Evolutionary conservation across 768 basidiomycete species (phyloP).

Genomic region (Trametes coccinea): DNA sequence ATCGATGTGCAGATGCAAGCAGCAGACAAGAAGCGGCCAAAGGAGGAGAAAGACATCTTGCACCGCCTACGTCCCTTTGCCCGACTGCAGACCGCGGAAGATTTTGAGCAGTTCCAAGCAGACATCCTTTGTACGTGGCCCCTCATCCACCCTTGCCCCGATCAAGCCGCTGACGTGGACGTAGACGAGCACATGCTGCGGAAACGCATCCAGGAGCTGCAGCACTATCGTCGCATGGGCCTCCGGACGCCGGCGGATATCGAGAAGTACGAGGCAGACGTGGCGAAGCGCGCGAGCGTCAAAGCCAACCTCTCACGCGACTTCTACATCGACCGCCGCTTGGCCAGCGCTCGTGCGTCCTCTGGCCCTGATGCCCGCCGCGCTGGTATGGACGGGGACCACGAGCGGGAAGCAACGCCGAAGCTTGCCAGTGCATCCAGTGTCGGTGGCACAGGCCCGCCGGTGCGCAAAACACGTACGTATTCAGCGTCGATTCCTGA

Average conservation of each 20-base stretch:
- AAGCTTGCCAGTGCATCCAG: conserved; percentile 35
- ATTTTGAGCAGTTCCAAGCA: conserved; percentile 85
- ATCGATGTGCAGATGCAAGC: conserved; percentile 70
- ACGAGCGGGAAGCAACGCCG: conserved; percentile 64
- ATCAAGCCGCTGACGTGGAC: background rate
- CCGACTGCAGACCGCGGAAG: conserved; percentile 84
- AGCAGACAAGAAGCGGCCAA: conserved; percentile 84
- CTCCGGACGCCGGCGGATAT: conserved; percentile 84
- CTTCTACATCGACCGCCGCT: conserved; percentile 53
- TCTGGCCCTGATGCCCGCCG: conserved; percentile 54
- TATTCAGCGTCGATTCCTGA: background rate
- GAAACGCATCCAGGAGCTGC: conserved; percentile 87
- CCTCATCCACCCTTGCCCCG: background rate
- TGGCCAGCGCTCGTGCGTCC: conserved; percentile 51
- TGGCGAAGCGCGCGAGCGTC: conserved; percentile 69
- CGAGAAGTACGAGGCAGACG: conserved; percentile 82
- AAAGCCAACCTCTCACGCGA: conserved; percentile 61
- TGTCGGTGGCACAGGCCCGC: conserved; percentile 36
- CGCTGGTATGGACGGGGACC: conserved; percentile 40
- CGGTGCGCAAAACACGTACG: conserved; percentile 46
- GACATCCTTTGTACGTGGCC: conserved; percentile 81
- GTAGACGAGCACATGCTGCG: conserved; percentile 86
- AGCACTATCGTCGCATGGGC: conserved; percentile 86
- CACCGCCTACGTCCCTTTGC: conserved; percentile 90
- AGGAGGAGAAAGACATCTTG: conserved; percentile 90